These are phyloP conservation scores for Myochromella boudieri DNA, from an alignment of 768 basidiomycete species.

Conservation along the genomic window DNA sequence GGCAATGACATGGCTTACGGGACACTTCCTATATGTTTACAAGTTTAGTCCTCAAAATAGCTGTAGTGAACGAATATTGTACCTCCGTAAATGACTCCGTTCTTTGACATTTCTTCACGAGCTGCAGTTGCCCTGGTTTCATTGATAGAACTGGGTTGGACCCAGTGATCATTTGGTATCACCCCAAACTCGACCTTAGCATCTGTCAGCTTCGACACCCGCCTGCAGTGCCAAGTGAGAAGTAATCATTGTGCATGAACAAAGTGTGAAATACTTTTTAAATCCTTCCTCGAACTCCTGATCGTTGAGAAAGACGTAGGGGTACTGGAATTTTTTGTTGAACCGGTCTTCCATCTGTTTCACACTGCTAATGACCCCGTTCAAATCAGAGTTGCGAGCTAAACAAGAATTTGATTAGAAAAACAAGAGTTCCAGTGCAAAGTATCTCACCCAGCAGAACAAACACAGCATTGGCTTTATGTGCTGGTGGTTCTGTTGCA, in stretches of 20 bases:
- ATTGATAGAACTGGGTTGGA: constrained; percentile 80
- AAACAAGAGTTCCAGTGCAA: neutral
- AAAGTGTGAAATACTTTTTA: constrained; percentile 47
- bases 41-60: constrained; percentile 3
- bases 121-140: constrained; percentile 64
- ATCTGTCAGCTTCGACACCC: constrained; percentile 58
- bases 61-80: constrained; percentile 14
- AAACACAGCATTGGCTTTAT: constrained; percentile 80
- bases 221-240: constrained; percentile 32
- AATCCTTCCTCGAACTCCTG: constrained; percentile 70
- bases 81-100: constrained; percentile 71
- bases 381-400: constrained; percentile 63
- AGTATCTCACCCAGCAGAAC: constrained; percentile 61
- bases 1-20: constrained; percentile 47
- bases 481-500: constrained; percentile 35
- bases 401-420: neutral
- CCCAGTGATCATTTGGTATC: constrained; percentile 80
- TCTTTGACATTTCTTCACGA: constrained; percentile 68
- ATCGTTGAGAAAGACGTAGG: constrained; percentile 89
- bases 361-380: constrained; percentile 61
- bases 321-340: constrained; percentile 84
- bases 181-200: constrained; percentile 68
- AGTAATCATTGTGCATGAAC: constrained; percentile 1
- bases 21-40: constrained; percentile 57
- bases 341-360: constrained; percentile 86